Conservation (phyloP, 208 protist genomes). For the Acanthamoeba sp. region DNA sequence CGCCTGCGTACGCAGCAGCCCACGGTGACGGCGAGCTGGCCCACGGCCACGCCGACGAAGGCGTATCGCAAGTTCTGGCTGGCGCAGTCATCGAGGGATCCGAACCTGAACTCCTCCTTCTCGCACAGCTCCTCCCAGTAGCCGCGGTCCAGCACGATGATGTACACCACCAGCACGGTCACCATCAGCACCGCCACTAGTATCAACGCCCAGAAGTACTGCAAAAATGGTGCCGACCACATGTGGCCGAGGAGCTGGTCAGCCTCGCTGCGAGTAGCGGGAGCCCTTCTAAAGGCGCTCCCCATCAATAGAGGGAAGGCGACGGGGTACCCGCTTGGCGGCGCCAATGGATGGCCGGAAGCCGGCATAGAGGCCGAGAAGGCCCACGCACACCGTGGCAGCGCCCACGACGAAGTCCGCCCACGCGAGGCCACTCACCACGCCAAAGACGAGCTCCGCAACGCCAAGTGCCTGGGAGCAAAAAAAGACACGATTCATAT, state of each 20-base stretch:
- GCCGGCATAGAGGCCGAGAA: conserved; percentile 4
- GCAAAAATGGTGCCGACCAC: neutral
- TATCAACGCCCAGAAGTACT: conserved; percentile 53
- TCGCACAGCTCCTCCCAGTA: conserved; percentile 34
- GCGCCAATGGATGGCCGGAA: conserved; percentile 11
- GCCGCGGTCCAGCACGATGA: conserved; percentile 1
- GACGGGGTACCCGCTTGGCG: conserved; percentile 1
- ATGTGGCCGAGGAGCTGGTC: no score
- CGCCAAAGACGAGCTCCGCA: neutral
- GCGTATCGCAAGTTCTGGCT: neutral
- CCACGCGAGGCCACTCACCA: neutral
- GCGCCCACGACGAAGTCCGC: conserved; percentile 4
- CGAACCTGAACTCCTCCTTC: neutral
- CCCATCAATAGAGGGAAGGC: neutral
- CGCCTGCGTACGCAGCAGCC: neutral
- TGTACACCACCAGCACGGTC: conserved; percentile 24
- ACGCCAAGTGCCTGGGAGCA: neutral
- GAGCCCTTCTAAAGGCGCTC: neutral
- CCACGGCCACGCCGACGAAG: neutral
- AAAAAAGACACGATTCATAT: neutral
- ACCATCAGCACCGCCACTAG: conserved; percentile 31
- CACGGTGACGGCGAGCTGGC: neutral
- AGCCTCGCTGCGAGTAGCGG: no score
- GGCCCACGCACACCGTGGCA: neutral
- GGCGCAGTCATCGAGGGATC: neutral